Base-by-base conservation (phyloP, 257 asterid genomes). In the Ballota nigra region DNA sequence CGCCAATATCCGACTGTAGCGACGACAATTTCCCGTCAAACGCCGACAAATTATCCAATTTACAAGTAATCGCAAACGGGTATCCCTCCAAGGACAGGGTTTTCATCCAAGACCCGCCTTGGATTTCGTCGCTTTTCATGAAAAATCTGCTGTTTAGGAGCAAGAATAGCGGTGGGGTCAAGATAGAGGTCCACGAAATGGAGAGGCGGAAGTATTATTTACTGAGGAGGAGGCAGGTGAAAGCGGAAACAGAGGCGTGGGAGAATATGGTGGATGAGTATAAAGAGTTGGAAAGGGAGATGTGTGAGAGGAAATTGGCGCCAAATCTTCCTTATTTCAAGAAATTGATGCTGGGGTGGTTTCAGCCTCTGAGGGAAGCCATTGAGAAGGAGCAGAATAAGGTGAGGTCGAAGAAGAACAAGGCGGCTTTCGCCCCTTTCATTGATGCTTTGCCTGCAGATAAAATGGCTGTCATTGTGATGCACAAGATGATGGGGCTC, bases 201-300 rank as follows among this genome's bases (percentile, higher is more conserved):
- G 96, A 87, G 86, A 83, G 96, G 82, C 83, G 89, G 5, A 91
- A 81, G 79, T 91, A 91, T 68, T 64, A 83, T 72, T 36, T 81
- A 68, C 78, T 93, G 64, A 81, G 92, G 86, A 86, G 81, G 83
- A 83, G 96, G 66, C 98, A 93, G 78, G 58, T 93, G 5, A 84
- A 85, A 81, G 89, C 89, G 15, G 98, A 93, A 68, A 93, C 97
- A 0, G 92, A 93, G 91, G 98, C 95, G 1, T 93, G 98, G 98
- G 92, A 91, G 89, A 87, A 81, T 72, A 87, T 74, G 89, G 97
- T 85, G 74, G 94, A 87, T 51, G 97, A 93, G 79, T 93, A 91
- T 40, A 82, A 87, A 62, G 97, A 93, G 59, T 72, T 93, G 82
- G 96, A 93, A 75, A 91, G 86, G 78, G 97, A 89, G 52, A 94